These are phyloP conservation scores for Fonsecaea multimorphosa DNA, from an alignment of 2,329 filamentous ascomycete genomes.

Conservation along the genomic window DNA sequence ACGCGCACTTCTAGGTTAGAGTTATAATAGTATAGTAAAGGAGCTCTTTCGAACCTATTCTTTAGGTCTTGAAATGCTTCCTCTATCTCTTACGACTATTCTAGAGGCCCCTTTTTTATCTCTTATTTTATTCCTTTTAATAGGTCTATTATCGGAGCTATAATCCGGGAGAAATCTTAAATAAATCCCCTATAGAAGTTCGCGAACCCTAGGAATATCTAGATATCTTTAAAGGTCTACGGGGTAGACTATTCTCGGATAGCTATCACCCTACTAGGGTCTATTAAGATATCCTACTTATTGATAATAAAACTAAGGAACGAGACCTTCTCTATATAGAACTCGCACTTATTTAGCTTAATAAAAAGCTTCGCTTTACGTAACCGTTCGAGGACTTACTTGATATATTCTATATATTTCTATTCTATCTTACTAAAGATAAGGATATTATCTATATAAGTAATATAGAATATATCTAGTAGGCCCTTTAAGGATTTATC, in stretches of 20 bases:
- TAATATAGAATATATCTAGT: conserved; percentile 1
- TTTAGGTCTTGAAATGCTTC: background rate
- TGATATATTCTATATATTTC: background rate
- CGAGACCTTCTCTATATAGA: background rate
- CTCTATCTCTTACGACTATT: background rate
- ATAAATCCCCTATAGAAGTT: background rate
- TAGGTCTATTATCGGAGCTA: background rate
- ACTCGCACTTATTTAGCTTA: background rate
- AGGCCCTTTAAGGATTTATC: background rate
- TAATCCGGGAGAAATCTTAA: background rate
- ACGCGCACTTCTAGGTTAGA: background rate
- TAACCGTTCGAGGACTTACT: background rate
- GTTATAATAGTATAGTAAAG: background rate
- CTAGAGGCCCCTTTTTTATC: background rate
- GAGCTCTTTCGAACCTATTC: background rate
- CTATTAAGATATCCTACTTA: background rate
- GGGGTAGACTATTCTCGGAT: background rate
- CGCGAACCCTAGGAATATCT: background rate
- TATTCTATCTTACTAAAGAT: conserved; percentile 1
- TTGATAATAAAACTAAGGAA: background rate
- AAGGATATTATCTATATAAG: conserved; percentile 8
- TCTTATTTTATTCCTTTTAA: background rate
- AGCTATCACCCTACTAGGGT: background rate
- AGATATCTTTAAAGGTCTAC: background rate
- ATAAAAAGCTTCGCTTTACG: background rate